Evolutionary conservation across 768 basidiomycete genomes (phyloP).

Genomic region (Scleroderma bovista): DNA sequence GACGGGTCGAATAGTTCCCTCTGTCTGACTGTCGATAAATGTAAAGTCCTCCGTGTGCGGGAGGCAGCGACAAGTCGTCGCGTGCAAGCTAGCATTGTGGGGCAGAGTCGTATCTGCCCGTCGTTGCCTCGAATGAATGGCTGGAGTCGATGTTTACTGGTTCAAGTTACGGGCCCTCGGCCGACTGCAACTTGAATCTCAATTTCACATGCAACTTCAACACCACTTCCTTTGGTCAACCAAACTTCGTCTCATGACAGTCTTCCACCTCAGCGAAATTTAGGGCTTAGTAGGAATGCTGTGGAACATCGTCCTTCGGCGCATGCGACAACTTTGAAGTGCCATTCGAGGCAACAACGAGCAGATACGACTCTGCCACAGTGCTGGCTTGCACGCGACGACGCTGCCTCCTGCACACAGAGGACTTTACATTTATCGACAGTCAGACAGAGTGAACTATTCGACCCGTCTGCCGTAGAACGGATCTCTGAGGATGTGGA

Average conservation of each 20-base stretch:
- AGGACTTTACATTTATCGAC: conserved; percentile 15
- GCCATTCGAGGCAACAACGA: no score
- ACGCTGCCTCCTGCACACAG: neutral
- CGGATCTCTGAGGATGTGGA: conserved; percentile 90
- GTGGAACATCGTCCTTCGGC: no score
- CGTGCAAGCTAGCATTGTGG: conserved; percentile 7
- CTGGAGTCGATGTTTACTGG: neutral
- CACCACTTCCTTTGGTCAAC: no score
- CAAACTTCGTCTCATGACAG: no score
- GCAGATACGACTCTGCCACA: neutral
- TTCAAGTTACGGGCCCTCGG: no score
- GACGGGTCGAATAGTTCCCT: conserved; percentile 46
- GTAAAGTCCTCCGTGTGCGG: conserved; percentile 12
- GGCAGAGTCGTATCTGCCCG: neutral
- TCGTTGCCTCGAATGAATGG: neutral
- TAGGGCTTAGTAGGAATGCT: no score
- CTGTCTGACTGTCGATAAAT: conserved; percentile 7
- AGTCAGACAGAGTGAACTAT: conserved; percentile 25
- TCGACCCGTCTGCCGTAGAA: conserved; percentile 62
- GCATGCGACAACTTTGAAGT: no score
- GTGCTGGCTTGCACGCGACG: conserved; percentile 8
- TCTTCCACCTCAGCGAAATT: no score
- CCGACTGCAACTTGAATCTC: no score
- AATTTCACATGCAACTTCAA: no score
- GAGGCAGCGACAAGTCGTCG: neutral